A percentile compares a stretch with the other conserved stretches of the same genome.
These are phyloP conservation scores for Echium plantagineum DNA, from an alignment of 257 asterid species.

Conservation along the genomic window DNA sequence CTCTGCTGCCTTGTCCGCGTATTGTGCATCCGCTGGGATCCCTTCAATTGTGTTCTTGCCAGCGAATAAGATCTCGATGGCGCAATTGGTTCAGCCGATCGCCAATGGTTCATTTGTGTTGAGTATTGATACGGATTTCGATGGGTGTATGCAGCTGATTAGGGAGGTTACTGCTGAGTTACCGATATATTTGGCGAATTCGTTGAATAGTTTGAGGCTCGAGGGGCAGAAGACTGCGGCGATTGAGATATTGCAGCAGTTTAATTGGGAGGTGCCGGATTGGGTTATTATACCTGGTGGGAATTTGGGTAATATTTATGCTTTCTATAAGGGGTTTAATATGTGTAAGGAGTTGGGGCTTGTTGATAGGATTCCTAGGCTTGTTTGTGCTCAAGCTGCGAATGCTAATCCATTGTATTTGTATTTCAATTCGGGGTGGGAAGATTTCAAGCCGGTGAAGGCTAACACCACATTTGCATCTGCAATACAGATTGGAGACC, in stretches of 20 bases:
- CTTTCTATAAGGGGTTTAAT: slow-evolving; percentile 71
- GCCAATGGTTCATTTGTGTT: slow-evolving; percentile 85
- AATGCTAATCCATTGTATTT: slow-evolving; percentile 74
- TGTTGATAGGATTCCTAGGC: slow-evolving; percentile 64
- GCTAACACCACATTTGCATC: slow-evolving; percentile 80
- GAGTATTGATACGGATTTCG: slow-evolving; percentile 80
- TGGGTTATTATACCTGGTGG: slow-evolving; percentile 95
- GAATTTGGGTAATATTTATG: slow-evolving; percentile 72
- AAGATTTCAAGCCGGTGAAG: slow-evolving; percentile 63
- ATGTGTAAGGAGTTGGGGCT: slow-evolving; percentile 87
- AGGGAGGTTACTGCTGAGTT: slow-evolving; percentile 74
- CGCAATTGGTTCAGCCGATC: slow-evolving; percentile 79
- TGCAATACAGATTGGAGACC: slow-evolving; percentile 87
- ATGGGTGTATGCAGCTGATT: slow-evolving; percentile 87
- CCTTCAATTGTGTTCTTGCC: slow-evolving; percentile 74
- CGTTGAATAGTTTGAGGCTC: slow-evolving; percentile 62
- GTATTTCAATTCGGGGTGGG: slow-evolving; percentile 66
- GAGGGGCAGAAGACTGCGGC: slow-evolving; percentile 94
- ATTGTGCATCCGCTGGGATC: slow-evolving; percentile 73
- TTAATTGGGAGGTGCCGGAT: slow-evolving; percentile 84
- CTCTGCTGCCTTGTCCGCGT: slow-evolving; percentile 69
- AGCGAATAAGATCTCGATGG: slow-evolving; percentile 54
- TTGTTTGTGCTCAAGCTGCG: slow-evolving; percentile 87
- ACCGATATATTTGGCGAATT: slow-evolving; percentile 76
- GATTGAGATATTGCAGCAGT: slow-evolving; percentile 73